phyloP scores from a whole-genome alignment of 176 grass and related monocot species.

The Panicum miliaceum region DNA sequence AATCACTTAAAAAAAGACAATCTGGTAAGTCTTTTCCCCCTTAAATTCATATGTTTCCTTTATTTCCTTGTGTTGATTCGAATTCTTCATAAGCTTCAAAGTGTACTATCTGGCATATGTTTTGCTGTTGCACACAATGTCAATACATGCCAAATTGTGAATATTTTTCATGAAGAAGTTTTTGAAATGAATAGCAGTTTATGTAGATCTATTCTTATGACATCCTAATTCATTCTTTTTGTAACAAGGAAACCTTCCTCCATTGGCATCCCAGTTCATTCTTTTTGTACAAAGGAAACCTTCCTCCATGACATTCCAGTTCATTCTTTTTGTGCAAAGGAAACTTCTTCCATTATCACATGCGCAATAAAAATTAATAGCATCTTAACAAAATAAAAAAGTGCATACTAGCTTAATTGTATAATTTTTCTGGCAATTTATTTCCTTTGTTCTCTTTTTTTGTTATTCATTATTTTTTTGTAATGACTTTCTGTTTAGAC shows the following conservation, averaged over 20 bases:
- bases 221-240: slow-evolving; percentile 29
- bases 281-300: slow-evolving; percentile 29
- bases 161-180: slow-evolving; percentile 9
- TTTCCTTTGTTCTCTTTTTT: neutral
- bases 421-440: neutral
- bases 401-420: neutral
- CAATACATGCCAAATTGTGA: neutral
- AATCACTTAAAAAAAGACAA: slow-evolving; percentile 96
- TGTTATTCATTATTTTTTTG: slow-evolving; percentile 5
- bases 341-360: slow-evolving; percentile 30
- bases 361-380: neutral
- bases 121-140: neutral
- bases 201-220: slow-evolving; percentile 25
- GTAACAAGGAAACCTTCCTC: slow-evolving; percentile 4
- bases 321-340: slow-evolving; percentile 30
- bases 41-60: neutral
- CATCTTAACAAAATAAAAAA: slow-evolving; percentile 9
- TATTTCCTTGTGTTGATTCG: slow-evolving; percentile 2
- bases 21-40: slow-evolving; percentile 54
- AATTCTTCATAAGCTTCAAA: slow-evolving; percentile 24
- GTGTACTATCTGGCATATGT: slow-evolving; percentile 20
- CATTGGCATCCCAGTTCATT: slow-evolving; percentile 14
- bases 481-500: slow-evolving; percentile 63
- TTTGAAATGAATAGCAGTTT: neutral
- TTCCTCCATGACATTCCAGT: slow-evolving; percentile 16